Conservation (phyloP, 2,329 filamentous ascomycete genomes). For the Fusarium decemcellulare region DNA sequence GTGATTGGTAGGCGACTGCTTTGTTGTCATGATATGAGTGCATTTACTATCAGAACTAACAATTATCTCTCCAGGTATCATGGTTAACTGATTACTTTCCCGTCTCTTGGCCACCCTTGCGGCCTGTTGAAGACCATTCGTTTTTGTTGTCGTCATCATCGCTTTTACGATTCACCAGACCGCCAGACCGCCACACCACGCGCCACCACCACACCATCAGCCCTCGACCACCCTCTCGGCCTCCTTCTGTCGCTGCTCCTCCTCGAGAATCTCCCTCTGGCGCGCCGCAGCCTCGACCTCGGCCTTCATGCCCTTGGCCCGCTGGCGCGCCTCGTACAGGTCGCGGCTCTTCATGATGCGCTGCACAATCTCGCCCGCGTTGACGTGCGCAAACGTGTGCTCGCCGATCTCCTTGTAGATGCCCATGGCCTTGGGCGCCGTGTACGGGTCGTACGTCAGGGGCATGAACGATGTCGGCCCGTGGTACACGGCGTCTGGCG, state of each 20-base stretch:
- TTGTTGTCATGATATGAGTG: conserved; percentile 25
- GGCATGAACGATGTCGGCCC: conserved; percentile 95
- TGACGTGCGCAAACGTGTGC: conserved; percentile 89
- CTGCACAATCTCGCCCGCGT: conserved; percentile 91
- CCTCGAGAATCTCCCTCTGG: conserved; percentile 73
- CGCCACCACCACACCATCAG: conserved; percentile 20
- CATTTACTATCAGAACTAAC: not conserved
- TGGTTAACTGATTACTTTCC: conserved; percentile 35
- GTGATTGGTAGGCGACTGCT: not conserved
- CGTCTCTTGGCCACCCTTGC: conserved; percentile 13
- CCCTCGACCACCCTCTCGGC: conserved; percentile 49
- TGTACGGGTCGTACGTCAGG: conserved; percentile 84
- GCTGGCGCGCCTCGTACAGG: conserved; percentile 92
- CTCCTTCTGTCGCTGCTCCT: conserved; percentile 67
- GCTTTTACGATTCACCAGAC: conserved; percentile 7
- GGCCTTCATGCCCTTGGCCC: conserved; percentile 90
- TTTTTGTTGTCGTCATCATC: not conserved
- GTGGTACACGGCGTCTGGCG: conserved; percentile 89
- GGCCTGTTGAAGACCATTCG: conserved; percentile 45
- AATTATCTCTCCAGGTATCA: conserved; percentile 24
- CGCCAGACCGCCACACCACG: conserved; percentile 10
- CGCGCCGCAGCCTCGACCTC: conserved; percentile 78
- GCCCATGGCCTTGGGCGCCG: conserved; percentile 82
- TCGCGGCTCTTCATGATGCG: conserved; percentile 89
- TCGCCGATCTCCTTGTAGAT: conserved; percentile 85